Evolutionary conservation across 2,329 filamentous ascomycete genomes (phyloP).

Genomic region (Fusarium sp.): DNA sequence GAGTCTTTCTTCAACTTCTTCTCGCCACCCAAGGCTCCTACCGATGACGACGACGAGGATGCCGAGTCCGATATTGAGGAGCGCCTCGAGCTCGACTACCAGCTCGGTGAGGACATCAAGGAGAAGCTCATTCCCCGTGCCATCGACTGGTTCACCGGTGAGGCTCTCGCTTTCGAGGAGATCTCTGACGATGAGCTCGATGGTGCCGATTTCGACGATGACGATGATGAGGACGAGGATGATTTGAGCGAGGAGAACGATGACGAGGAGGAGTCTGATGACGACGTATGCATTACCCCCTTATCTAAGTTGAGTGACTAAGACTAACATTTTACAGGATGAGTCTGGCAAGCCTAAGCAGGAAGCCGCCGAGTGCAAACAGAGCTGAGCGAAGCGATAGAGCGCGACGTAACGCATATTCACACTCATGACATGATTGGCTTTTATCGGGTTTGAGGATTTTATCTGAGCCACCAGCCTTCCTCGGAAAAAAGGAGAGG

Average conservation of each 20-base stretch:
- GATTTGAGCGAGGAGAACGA: constrained; percentile 87
- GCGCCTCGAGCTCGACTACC: constrained; percentile 97
- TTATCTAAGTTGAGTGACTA: background rate
- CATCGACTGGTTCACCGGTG: constrained; percentile 99
- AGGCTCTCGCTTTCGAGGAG: constrained; percentile 97
- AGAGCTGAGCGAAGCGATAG: constrained; percentile 73
- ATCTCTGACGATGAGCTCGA: constrained; percentile 85
- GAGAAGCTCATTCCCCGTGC: constrained; percentile 99
- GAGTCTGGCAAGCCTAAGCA: constrained; percentile 91
- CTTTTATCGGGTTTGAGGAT: constrained; percentile 40
- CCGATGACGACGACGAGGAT: constrained; percentile 76
- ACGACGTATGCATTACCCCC: constrained; percentile 68
- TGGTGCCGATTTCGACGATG: constrained; percentile 85
- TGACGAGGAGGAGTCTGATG: constrained; percentile 83
- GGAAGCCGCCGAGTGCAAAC: constrained; percentile 95
- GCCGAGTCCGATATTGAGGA: constrained; percentile 93
- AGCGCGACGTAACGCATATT: constrained; percentile 44
- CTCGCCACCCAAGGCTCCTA: constrained; percentile 89
- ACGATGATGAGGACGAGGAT: constrained; percentile 93
- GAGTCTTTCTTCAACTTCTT: constrained; percentile 99
- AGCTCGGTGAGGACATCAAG: constrained; percentile 99
- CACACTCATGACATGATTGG: constrained; percentile 45
- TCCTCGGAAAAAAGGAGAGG: constrained; percentile 34
- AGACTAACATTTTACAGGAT: constrained; percentile 66
- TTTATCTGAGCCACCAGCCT: constrained; percentile 42